These are phyloP conservation scores for Pelomyxa schiedti DNA, from an alignment of 78 protist species.

Conservation along the genomic window DNA sequence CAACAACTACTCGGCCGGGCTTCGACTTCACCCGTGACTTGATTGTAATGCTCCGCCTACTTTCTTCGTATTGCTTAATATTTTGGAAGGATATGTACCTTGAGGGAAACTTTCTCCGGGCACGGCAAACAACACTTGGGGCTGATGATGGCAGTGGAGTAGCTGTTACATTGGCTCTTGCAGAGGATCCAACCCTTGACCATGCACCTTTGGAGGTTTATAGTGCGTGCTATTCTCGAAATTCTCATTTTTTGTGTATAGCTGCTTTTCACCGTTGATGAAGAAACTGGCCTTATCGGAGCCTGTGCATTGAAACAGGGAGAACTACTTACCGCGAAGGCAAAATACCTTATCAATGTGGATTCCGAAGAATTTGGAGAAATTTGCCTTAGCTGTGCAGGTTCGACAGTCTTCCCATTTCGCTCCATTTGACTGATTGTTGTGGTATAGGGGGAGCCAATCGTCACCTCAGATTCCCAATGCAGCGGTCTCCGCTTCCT, in stretches of 20 bases:
- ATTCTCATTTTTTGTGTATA: too few relatives aligned
- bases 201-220: conserved; percentile 25
- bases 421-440: too few relatives aligned
- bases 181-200: neutral
- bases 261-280: conserved; percentile 28
- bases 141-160: conserved; percentile 31
- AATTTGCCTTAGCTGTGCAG: conserved; percentile 7
- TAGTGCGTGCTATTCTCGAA: too few relatives aligned
- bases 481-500: neutral
- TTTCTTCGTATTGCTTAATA: too few relatives aligned
- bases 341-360: conserved; percentile 4
- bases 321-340: neutral
- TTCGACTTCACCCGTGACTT: too few relatives aligned
- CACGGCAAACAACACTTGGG: conserved; percentile 35
- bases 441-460: too few relatives aligned
- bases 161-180: conserved; percentile 12
- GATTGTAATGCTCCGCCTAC: too few relatives aligned
- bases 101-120: neutral
- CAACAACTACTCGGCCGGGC: neutral
- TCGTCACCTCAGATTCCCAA: neutral
- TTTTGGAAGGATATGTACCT: too few relatives aligned
- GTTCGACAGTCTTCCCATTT: too few relatives aligned
- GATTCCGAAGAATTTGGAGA: conserved; percentile 1
- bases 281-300: conserved; percentile 13
- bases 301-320: conserved; percentile 1